Conservation (phyloP, 805 yeast genomes). For the Lipomyces yamadae region DNA sequence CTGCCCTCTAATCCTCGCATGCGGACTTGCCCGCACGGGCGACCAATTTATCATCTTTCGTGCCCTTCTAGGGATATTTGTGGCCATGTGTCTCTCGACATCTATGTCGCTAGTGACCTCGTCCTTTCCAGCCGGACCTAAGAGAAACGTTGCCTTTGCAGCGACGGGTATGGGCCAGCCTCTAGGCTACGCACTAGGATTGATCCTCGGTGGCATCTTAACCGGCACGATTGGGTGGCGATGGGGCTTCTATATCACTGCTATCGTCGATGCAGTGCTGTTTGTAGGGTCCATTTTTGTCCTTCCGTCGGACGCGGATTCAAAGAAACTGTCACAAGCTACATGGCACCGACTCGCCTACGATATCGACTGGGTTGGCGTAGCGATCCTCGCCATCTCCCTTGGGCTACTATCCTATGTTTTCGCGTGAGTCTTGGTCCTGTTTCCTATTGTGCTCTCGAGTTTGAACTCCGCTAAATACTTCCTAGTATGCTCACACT, state of each 20-base stretch:
- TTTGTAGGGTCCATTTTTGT: slow-evolving; percentile 10
- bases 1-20: slow-evolving; percentile 11
- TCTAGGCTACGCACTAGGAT: slow-evolving; percentile 11
- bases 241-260: slow-evolving; percentile 10
- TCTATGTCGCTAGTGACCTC: slow-evolving; percentile 12
- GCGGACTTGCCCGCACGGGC: slow-evolving; percentile 13
- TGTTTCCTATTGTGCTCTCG: slow-evolving; percentile 9
- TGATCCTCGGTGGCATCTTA: slow-evolving; percentile 12
- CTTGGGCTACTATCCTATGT: slow-evolving; percentile 11
- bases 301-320: slow-evolving; percentile 14
- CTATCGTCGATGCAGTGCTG: slow-evolving; percentile 10
- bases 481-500: slow-evolving; percentile 12
- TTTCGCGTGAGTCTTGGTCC: slow-evolving; percentile 7
- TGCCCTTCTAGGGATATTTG: slow-evolving; percentile 12
- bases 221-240: slow-evolving; percentile 12
- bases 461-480: slow-evolving; percentile 9
- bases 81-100: slow-evolving; percentile 13
- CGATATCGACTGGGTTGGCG: slow-evolving; percentile 13
- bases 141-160: slow-evolving; percentile 12
- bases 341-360: slow-evolving; percentile 11
- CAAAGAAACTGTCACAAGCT: slow-evolving; percentile 11
- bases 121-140: slow-evolving; percentile 10
- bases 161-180: slow-evolving; percentile 13
- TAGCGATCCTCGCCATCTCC: slow-evolving; percentile 9
- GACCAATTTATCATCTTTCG: slow-evolving; percentile 12